Base-by-base conservation (phyloP, 2,329 filamentous ascomycete genomes). In the Whalleya microplaca region DNA sequence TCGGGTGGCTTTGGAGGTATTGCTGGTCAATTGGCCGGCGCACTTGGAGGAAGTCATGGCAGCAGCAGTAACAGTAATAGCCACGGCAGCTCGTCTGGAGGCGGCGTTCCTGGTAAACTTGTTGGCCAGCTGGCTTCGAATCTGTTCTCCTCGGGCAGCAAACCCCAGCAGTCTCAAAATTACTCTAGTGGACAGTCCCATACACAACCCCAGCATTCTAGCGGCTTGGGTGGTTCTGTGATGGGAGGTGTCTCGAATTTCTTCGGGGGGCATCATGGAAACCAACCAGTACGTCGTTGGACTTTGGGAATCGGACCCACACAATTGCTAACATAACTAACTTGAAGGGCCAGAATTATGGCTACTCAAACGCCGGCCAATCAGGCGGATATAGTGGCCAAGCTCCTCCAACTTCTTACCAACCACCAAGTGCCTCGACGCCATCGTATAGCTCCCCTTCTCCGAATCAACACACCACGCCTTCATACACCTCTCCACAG, bases 381-480 rank as follows among this genome's bases (percentile, higher is more conserved):
- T 71, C 79, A 59, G 81, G 82, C 44, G 78, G 79, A 40, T 91
- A 90, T 70, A 80, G 76, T 58, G 87, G 86, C 53, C 78, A 83
- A 54, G 84, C 86, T 41, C 88, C 88, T 12, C 82, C 84, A n/a
- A 72, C 80, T 14, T 80, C 83, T 6, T 88, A 88, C 69, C 82
- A 86, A 64, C 73, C 78, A 23, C 64, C 70, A 48, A 64, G 50
- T 51, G 55, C 61, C 46, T 60, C 71, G 45, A 62, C 69, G 29
- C 51, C 66, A 37, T 53, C 72, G 44, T 71, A 72, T 51, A 68
- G 62, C 56, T 66, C 71, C 14, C 65, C 71, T 12, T 53, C 64
- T n/a, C 59, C 66, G 32, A 62, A 63, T 48, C 62, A 65, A 53
- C 66, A 68, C 32, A 48, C 69, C 23, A 68, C 70, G 21, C 54